Conservation (phyloP, 2,329 filamentous ascomycete species). For the Ophiostoma tasmaniense region DNA sequence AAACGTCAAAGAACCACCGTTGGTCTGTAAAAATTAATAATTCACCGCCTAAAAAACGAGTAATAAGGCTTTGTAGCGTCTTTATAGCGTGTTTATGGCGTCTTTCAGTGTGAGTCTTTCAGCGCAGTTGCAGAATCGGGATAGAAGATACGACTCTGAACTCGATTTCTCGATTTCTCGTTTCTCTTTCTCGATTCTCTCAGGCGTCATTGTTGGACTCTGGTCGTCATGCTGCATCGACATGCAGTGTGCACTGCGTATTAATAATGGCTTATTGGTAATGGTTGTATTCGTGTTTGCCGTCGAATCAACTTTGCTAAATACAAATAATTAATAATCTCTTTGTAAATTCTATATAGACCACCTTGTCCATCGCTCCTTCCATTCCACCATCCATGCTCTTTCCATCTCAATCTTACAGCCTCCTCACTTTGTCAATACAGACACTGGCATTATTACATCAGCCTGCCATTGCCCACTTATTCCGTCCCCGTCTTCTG, state of each 20-base stretch:
- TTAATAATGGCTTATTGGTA: background rate
- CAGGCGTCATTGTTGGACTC: background rate
- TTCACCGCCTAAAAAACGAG: background rate
- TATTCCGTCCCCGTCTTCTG: background rate
- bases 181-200: background rate
- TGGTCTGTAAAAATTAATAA: background rate
- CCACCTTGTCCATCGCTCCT: background rate
- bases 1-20: background rate
- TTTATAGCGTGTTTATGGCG: no score
- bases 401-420: background rate
- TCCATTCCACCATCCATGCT: background rate
- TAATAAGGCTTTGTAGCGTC: background rate
- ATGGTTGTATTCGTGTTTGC: background rate
- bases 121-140: constrained; percentile 10
- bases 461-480: background rate
- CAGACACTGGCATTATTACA: background rate
- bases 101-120: no score
- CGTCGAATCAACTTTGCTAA: background rate
- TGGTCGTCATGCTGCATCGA: background rate
- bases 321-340: background rate
- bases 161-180: background rate
- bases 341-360: background rate
- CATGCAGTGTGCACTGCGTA: background rate
- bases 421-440: background rate
- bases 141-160: constrained; percentile 8